A percentile compares a stretch with the other conserved stretches of the same genome.
phyloP scores from a whole-genome alignment of 768 basidiomycete genomes.

The Rhodotorula toruloides region DNA sequence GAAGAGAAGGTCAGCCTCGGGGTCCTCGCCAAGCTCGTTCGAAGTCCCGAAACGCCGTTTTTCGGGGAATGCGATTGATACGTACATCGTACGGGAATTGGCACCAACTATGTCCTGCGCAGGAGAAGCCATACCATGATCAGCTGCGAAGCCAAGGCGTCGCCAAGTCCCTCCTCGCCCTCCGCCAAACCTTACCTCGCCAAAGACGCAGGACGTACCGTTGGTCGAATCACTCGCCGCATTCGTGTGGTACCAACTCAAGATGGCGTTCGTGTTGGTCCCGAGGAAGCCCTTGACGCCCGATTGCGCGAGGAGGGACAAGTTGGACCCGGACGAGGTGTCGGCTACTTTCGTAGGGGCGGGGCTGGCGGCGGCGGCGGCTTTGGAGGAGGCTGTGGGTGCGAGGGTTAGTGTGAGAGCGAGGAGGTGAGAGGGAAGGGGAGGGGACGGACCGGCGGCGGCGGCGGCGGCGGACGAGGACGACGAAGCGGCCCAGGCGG shows the following conservation, averaged over 20 bases:
- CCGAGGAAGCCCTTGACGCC: constrained; percentile 26
- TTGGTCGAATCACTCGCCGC: constrained; percentile 33
- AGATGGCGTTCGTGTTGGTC: constrained; percentile 17
- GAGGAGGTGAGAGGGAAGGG: too few relatives aligned
- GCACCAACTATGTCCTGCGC: background rate
- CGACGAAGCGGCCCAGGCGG: background rate
- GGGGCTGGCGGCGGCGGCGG: too few relatives aligned
- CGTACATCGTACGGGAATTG: constrained; percentile 28
- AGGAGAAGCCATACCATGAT: background rate
- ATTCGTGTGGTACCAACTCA: constrained; percentile 38
- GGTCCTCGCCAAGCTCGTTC: background rate
- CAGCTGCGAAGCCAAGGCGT: background rate
- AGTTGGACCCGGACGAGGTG: background rate
- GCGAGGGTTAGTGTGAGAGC: too few relatives aligned
- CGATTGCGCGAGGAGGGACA: constrained; percentile 9
- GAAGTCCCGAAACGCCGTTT: too few relatives aligned
- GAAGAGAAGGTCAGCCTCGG: background rate
- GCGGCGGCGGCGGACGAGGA: constrained; percentile 2
- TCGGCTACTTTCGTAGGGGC: constrained; percentile 23
- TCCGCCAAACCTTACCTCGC: too few relatives aligned
- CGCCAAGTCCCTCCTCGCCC: background rate
- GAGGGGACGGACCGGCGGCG: too few relatives aligned
- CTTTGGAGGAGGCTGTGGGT: too few relatives aligned
- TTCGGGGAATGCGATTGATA: too few relatives aligned
- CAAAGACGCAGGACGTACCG: constrained; percentile 26